Evolutionary conservation across 768 basidiomycete genomes (phyloP).

Genomic region (Paxillus involutus): DNA sequence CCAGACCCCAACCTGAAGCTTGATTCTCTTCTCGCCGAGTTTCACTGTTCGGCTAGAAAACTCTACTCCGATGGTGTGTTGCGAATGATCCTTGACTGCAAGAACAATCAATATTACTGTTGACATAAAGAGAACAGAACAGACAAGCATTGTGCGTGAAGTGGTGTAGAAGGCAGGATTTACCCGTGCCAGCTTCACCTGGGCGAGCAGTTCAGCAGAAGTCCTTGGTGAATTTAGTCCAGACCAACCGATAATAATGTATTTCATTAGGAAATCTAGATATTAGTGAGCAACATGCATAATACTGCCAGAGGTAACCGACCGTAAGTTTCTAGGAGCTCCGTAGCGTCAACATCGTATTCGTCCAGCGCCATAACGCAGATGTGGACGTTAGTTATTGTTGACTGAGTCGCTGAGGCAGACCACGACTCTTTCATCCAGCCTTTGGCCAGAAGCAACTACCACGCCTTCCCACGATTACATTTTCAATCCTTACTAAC

Average conservation of each 20-base stretch:
- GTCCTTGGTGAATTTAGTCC: slow-evolving; percentile 3
- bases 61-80: slow-evolving; percentile 98
- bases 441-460: too few relatives aligned
- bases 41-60: slow-evolving; percentile 94
- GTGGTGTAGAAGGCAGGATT: slow-evolving; percentile 95
- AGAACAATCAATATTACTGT: slow-evolving; percentile 6
- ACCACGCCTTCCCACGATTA: slow-evolving; percentile 22
- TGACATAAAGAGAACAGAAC: slow-evolving; percentile 32
- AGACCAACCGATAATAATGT: slow-evolving; percentile 86
- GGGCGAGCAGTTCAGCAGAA: slow-evolving; percentile 4
- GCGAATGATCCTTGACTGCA: slow-evolving; percentile 93
- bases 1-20: slow-evolving; percentile 75
- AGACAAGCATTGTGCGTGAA: slow-evolving; percentile 94
- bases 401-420: background rate
- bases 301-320: slow-evolving; percentile 13
- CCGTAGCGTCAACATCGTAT: slow-evolving; percentile 82
- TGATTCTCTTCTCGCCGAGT: slow-evolving; percentile 92
- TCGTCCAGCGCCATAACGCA: slow-evolving; percentile 59
- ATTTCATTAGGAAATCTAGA: slow-evolving; percentile 97
- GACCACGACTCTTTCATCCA: background rate
- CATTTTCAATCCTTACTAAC: too few relatives aligned
- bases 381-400: slow-evolving; percentile 1
- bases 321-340: slow-evolving; percentile 95
- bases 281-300: slow-evolving; percentile 12
- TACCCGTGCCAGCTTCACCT: slow-evolving; percentile 98